Conservation (phyloP, 495 filamentous ascomycete genomes). For the Tuber magnatum region DNA sequence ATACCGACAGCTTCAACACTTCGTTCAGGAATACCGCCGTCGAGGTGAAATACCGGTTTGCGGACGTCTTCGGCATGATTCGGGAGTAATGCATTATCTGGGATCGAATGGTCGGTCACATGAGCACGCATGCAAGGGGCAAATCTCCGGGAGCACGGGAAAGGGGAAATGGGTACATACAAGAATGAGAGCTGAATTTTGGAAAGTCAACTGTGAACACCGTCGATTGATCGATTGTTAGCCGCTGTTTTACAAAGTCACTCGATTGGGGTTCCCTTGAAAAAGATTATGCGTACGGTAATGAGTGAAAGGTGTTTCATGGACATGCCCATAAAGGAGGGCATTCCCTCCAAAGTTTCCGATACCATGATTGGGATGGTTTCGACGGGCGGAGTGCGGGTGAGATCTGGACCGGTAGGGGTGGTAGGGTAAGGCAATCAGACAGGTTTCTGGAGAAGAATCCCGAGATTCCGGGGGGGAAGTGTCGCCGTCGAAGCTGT, state of each 20-base stretch:
- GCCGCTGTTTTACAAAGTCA: not conserved
- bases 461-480: not conserved
- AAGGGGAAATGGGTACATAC: slow-evolving; percentile 43
- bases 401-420: not conserved
- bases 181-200: slow-evolving; percentile 72
- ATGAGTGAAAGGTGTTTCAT: slow-evolving; percentile 73
- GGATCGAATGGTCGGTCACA: slow-evolving; percentile 9
- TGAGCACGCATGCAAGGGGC: slow-evolving; percentile 3
- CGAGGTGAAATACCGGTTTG: slow-evolving; percentile 83
- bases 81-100: slow-evolving; percentile 89
- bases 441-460: not conserved
- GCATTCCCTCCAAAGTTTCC: slow-evolving; percentile 32
- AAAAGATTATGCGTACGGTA: slow-evolving; percentile 52
- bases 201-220: slow-evolving; percentile 59
- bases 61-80: slow-evolving; percentile 73
- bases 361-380: slow-evolving; percentile 29
- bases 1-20: slow-evolving; percentile 79
- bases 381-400: not conserved
- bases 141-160: not conserved
- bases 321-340: slow-evolving; percentile 53
- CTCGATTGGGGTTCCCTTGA: not conserved
- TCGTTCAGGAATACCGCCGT: slow-evolving; percentile 94
- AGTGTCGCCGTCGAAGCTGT: not conserved
- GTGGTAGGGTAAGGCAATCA: not conserved
- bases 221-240: slow-evolving; percentile 38